phyloP scores from a whole-genome alignment of 352 stramenopile genomes.

The Globisporangium spinosum region DNA sequence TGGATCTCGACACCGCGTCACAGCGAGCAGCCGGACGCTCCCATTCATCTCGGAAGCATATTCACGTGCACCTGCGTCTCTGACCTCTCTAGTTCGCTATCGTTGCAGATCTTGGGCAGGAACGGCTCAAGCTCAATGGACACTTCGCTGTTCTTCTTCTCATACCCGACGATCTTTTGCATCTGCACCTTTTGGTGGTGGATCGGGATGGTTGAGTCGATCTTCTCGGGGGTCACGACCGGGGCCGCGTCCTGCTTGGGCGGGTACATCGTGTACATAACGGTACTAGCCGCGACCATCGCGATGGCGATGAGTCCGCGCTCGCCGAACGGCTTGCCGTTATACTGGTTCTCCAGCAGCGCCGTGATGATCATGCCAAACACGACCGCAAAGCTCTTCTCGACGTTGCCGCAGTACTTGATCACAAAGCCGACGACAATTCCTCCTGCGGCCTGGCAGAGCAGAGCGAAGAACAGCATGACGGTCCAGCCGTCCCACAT shows the following conservation, averaged over 20 bases:
- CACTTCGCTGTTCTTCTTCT: constrained; percentile 38
- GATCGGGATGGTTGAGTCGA: constrained; percentile 17
- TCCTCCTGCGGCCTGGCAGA: constrained; percentile 68
- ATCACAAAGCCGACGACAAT: constrained; percentile 82
- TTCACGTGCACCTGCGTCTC: not conserved
- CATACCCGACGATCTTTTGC: constrained; percentile 17
- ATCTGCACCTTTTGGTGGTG: constrained; percentile 2
- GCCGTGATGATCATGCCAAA: constrained; percentile 79
- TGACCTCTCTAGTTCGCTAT: not conserved
- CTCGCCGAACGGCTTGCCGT: constrained; percentile 64
- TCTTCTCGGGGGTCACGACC: constrained; percentile 13
- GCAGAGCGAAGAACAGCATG: constrained; percentile 55
- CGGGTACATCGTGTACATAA: constrained; percentile 73
- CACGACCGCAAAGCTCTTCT: constrained; percentile 83
- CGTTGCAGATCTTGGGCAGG: constrained; percentile 17
- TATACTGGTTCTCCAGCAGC: constrained; percentile 60
- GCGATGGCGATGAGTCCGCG: constrained; percentile 52
- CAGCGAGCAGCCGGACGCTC: not conserved
- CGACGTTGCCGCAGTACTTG: constrained; percentile 81
- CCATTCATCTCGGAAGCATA: constrained; percentile 11
- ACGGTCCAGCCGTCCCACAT: constrained; percentile 76
- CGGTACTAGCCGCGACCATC: constrained; percentile 56
- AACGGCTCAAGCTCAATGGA: constrained; percentile 42
- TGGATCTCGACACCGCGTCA: not conserved
- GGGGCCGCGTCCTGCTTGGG: constrained; percentile 29